A percentile compares a stretch with the other conserved stretches of the same genome.
These are phyloP conservation scores for Amniculicola lignicola DNA, from an alignment of 495 filamentous ascomycete species.

Conservation along the genomic window DNA sequence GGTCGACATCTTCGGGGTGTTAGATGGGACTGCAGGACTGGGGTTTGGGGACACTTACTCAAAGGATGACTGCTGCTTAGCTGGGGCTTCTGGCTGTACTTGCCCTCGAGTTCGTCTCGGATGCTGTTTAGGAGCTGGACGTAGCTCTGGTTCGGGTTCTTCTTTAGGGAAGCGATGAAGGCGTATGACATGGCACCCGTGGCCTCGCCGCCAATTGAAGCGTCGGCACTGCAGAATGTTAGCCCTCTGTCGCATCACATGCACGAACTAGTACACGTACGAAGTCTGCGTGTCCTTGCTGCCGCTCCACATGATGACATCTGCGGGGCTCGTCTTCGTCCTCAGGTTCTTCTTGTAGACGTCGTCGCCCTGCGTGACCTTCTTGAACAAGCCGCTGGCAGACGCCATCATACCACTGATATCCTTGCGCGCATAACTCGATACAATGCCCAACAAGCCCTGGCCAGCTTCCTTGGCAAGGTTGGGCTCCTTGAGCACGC, in stretches of 20 bases:
- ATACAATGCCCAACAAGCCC: conserved; percentile 85
- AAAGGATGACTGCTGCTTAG: conserved; percentile 94
- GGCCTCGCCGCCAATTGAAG: conserved; percentile 70
- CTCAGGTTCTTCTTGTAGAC: conserved; percentile 73
- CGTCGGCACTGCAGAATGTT: conserved; percentile 53
- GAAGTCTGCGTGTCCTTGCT: conserved; percentile 96
- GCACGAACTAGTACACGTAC: conserved; percentile 50
- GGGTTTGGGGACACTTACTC: conserved; percentile 55
- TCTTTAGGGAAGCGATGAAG: conserved; percentile 89
- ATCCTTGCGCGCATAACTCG: conserved; percentile 86
- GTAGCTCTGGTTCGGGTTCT: conserved; percentile 97
- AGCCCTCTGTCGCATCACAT: background rate
- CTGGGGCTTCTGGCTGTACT: conserved; percentile 96
- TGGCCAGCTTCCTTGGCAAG: conserved; percentile 96
- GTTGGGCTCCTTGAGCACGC: conserved; percentile 96
- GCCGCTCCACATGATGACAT: conserved; percentile 97
- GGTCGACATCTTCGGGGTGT: conserved; percentile 53
- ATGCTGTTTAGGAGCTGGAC: conserved; percentile 94
- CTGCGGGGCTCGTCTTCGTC: conserved; percentile 91
- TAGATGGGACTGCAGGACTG: conserved; percentile 32
- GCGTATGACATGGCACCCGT: conserved; percentile 98
- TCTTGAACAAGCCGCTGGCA: conserved; percentile 87
- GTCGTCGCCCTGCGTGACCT: conserved; percentile 80
- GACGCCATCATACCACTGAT: conserved; percentile 76
- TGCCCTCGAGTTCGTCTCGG: conserved; percentile 80